Evolutionary conservation across 2,329 filamentous ascomycete genomes (phyloP), one percentile per base, ranked within the genome.

Genomic region (Trichophyton simii): DNA sequence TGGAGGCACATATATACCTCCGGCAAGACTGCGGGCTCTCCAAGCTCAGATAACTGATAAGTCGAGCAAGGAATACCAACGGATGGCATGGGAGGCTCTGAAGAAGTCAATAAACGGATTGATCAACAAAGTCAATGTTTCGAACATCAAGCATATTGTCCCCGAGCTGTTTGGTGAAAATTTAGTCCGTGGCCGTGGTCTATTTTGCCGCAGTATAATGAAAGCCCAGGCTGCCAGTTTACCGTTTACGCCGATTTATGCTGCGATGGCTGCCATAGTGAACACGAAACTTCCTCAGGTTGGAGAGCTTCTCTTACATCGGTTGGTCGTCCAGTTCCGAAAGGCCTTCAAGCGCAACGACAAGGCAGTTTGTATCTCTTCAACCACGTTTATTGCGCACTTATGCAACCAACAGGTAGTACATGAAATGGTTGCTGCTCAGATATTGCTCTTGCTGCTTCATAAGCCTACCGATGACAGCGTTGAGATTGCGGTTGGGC

Each of bases 31-130:
- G 71, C 85, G 91, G 68, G 92, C 92, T 44, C 83, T 99, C 64
- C 94, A 99, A 78, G 89, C 91, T 60, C 91, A 96, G 76, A 96
- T 99, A 74, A 96, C 91, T 64, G 94, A 99, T 77, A 96, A 95
- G 80, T 86, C 83, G 60, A 95, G 87, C 75, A 95, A 96, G 75
- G 94, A 97, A 77, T 97, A 96, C 72, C 94, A 97, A 81, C 89
- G 94, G 69, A 95, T 99, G 89, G 91, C 91, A 7, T 99, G 94
- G 94, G 94, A 99, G 76, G 92, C 92, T 11, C 79, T 99, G 70
- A 99, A 99, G 79, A 99, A 99, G 80, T 94, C 89, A 57, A 96
- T 99, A 77, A 97, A 99, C 72, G 94, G 94, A 68, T 78, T 99
- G 66, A 96, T 99, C 81, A 99, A 99, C 82, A 99, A 99, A 79